Percentiles rank a stretch among this genome's conserved stretches.
Conservation (phyloP, 2,329 filamentous ascomycete genomes). For the Didymella lethalis region DNA sequence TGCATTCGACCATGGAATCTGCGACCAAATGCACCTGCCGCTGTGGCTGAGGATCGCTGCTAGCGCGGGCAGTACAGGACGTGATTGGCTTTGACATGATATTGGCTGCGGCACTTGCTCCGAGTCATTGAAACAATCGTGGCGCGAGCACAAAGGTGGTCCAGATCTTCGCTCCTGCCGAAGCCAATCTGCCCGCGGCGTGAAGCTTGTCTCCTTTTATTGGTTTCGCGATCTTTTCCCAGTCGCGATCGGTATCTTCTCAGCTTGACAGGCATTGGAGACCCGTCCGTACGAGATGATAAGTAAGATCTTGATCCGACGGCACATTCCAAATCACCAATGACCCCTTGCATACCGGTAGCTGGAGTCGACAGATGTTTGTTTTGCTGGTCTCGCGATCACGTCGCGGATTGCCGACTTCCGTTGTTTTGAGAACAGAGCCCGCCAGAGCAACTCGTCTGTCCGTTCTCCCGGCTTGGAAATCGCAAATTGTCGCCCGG, state of each 20-base stretch:
- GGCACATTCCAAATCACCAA: conserved; percentile 13
- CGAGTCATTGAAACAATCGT: conserved; percentile 13
- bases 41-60: conserved; percentile 28
- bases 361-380: conserved; percentile 1
- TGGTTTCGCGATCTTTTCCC: background rate
- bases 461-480: conserved; percentile 20
- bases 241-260: conserved; percentile 9
- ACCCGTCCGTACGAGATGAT: background rate
- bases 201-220: conserved; percentile 10
- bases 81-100: conserved; percentile 11
- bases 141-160: conserved; percentile 10
- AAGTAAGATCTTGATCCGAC: background rate
- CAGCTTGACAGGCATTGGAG: conserved; percentile 10
- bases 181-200: conserved; percentile 6
- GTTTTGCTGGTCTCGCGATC: conserved; percentile 7
- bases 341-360: conserved; percentile 8
- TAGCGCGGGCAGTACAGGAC: conserved; percentile 6
- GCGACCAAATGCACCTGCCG: conserved; percentile 13
- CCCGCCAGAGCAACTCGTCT: background rate
- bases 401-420: conserved; percentile 6
- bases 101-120: conserved; percentile 4
- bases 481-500: conserved; percentile 4
- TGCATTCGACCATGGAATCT: conserved; percentile 14
- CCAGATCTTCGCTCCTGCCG: conserved; percentile 14
- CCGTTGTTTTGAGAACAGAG: background rate